Base-by-base conservation (phyloP, 768 basidiomycete species). In the Psilocybe cubensis region DNA sequence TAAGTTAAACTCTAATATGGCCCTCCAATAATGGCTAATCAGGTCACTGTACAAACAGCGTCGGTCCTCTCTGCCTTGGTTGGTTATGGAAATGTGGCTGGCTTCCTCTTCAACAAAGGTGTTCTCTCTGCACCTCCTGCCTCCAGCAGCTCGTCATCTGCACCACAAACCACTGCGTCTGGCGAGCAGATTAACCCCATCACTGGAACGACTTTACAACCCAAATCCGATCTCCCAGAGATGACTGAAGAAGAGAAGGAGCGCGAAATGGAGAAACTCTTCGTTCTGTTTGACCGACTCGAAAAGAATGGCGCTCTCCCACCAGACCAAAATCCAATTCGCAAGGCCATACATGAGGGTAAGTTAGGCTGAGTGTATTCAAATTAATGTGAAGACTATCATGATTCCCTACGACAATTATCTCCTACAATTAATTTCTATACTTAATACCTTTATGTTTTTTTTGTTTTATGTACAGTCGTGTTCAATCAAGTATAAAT, bases 241-340 rank as follows among this genome's bases (percentile, higher is more conserved):
- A 96, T 99, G 95, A 89, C 94, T 0, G 89, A 96, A 27, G 95
- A 96, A 68, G 96, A 99, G 79, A 97, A 96, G 71, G 94, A 97
- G 68, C 76, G 75, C 9, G 97, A 99, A 74, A 90, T 95, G 52
- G 96, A 98, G 77, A 88, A 88, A 67, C 77, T 99, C 40, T 93
- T 98, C 66, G 86, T 91, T 29, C 78, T 98, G 18, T 98, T 99
- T 66, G 92, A 97, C 61, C 79, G 96, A 45, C 77, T 98, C 61
- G 92, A 95, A 69, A 85, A 78, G 71, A 87, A 78, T 43, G 92
- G 93, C 20, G 83, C 85, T 42, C 66, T 93, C 28, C 82, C 84
- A 10, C 76, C 84, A 18, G 78, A 76, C 44, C 83, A 84, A 62
- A 91, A 91, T 67, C 91, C 89, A 5, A 83, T 92, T 60, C 80